Percentiles rank a stretch among this genome's conserved stretches.
These are phyloP conservation scores for Plasmopara halstedii DNA, from an alignment of 352 stramenopile genomes.

Conservation along the genomic window DNA sequence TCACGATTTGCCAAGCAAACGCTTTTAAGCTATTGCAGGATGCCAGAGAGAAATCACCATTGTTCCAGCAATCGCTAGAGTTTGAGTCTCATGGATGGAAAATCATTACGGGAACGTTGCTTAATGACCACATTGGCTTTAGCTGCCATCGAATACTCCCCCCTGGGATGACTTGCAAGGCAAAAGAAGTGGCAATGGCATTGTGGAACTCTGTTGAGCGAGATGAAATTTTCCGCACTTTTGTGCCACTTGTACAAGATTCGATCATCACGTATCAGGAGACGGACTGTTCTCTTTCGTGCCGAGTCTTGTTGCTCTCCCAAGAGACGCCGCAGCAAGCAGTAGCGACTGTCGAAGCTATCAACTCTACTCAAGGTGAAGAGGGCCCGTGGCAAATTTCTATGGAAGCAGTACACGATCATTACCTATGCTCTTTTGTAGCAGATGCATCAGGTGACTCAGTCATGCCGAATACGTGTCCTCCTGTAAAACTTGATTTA, in stretches of 20 bases:
- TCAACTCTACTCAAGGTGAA: slow-evolving; percentile 14
- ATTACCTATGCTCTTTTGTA: slow-evolving; percentile 40
- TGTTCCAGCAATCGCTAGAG: slow-evolving; percentile 25
- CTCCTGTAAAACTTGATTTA: slow-evolving; percentile 14
- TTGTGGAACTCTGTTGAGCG: slow-evolving; percentile 44
- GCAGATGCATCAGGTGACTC: slow-evolving; percentile 16
- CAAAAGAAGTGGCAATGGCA: slow-evolving; percentile 28
- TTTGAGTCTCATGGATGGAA: slow-evolving; percentile 42
- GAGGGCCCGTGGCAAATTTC: slow-evolving; percentile 35
- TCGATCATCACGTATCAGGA: slow-evolving; percentile 27
- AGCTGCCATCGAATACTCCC: slow-evolving; percentile 30
- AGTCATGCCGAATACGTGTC: slow-evolving; percentile 10
- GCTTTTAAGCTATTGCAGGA: slow-evolving; percentile 30
- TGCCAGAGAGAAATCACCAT: not conserved
- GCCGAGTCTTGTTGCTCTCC: slow-evolving; percentile 33
- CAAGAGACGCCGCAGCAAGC: slow-evolving; percentile 14
- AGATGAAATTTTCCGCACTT: slow-evolving; percentile 60
- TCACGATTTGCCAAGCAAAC: slow-evolving; percentile 25
- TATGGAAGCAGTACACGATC: slow-evolving; percentile 44
- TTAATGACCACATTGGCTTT: slow-evolving; percentile 39
- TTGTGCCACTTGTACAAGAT: slow-evolving; percentile 45
- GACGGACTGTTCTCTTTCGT: slow-evolving; percentile 18
- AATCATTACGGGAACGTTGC: slow-evolving; percentile 28
- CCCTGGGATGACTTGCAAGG: not conserved
- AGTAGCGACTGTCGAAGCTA: slow-evolving; percentile 41